Percentiles rank a stretch among this genome's conserved stretches.
Conservation (phyloP, 495 filamentous ascomycete species). For the Tuber umbilicatum region DNA sequence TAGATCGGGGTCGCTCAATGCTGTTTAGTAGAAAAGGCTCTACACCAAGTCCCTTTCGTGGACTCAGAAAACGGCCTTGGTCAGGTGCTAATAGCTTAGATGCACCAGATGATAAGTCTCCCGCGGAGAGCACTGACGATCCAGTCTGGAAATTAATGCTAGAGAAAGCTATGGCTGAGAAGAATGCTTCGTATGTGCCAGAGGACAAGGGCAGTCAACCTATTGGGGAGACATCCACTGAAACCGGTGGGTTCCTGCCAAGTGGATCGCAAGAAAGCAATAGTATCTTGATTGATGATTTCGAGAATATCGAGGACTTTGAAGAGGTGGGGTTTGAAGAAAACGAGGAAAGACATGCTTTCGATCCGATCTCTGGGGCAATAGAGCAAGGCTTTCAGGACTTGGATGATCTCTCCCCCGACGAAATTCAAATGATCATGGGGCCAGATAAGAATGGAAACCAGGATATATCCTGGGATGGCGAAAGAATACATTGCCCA, state of each 20-base stretch:
- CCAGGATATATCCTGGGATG: neutral
- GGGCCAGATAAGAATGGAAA: neutral
- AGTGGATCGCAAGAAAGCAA: neutral
- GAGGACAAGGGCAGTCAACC: conserved; percentile 12
- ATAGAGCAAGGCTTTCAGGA: conserved; percentile 33
- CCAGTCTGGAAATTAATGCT: conserved; percentile 13
- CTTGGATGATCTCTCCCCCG: conserved; percentile 14
- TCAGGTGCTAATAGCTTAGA: conserved; percentile 6
- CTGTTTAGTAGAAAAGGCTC: conserved; percentile 28
- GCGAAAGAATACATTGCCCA: conserved; percentile 23
- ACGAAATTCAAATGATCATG: conserved; percentile 17
- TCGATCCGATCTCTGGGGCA: conserved; percentile 33
- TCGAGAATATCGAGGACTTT: conserved; percentile 60
- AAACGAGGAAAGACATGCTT: conserved; percentile 20
- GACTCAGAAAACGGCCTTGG: conserved; percentile 3
- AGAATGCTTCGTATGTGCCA: neutral
- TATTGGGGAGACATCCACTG: neutral
- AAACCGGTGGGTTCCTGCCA: neutral
- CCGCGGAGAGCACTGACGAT: conserved; percentile 11
- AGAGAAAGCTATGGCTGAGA: neutral
- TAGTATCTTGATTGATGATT: conserved; percentile 42
- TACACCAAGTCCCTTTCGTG: conserved; percentile 29
- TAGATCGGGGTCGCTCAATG: conserved; percentile 27
- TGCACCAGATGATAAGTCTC: conserved; percentile 12
- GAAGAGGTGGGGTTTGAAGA: conserved; percentile 42